These are phyloP conservation scores for Myxozyma geophila DNA, from an alignment of 805 yeast genomes.

Conservation along the genomic window DNA sequence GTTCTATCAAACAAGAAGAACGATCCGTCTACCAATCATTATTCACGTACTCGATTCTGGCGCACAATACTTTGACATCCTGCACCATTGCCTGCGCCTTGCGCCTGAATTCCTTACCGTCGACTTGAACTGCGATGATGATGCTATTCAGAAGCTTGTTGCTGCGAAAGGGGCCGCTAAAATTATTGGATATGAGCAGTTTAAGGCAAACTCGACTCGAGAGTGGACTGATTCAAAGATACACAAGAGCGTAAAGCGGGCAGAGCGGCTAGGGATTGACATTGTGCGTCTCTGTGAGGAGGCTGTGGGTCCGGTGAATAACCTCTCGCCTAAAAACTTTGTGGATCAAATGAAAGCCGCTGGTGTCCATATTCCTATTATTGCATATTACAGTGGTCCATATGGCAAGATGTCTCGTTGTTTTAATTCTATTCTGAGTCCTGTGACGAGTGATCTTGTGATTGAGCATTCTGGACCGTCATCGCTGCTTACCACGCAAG, in stretches of 20 bases:
- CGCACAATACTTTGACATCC: not conserved
- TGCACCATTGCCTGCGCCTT: not conserved
- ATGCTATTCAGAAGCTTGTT: not conserved
- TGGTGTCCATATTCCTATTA: constrained; percentile 55
- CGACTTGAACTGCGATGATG: not conserved
- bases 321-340: not conserved
- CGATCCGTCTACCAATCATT: not conserved
- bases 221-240: not conserved
- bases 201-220: not conserved
- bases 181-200: not conserved
- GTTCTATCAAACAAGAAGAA: not conserved
- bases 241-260: not conserved
- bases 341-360: not conserved
- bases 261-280: not conserved
- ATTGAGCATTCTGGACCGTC: not conserved
- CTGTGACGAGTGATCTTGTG: constrained; percentile 56
- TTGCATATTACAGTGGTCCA: constrained; percentile 81
- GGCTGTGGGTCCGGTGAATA: not conserved
- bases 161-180: not conserved
- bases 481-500: constrained; percentile 2
- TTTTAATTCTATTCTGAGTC: constrained; percentile 74
- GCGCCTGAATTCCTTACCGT: not conserved
- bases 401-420: constrained; percentile 78
- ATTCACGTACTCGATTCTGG: not conserved
- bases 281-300: not conserved